Percentiles rank a stretch among this genome's conserved stretches.
Conservation (phyloP, 2,329 filamentous ascomycete species). For the Corniculantispora saksenae region DNA sequence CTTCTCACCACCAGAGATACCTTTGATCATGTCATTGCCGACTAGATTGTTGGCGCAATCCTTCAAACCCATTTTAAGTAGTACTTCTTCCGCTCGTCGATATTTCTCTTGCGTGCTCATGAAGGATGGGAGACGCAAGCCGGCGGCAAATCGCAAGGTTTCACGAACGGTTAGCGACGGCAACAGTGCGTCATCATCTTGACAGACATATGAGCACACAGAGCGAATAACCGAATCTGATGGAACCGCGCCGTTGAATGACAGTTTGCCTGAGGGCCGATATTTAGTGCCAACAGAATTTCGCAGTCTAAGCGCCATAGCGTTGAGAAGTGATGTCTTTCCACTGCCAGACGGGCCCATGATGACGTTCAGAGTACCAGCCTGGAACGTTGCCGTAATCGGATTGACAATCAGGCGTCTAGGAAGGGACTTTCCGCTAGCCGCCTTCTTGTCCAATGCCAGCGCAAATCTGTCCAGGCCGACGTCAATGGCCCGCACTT, state of each 20-base stretch:
- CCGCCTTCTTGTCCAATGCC: slow-evolving; percentile 61
- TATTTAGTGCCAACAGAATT: slow-evolving; percentile 65
- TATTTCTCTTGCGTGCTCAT: slow-evolving; percentile 70
- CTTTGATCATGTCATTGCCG: slow-evolving; percentile 71
- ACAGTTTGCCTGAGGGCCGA: slow-evolving; percentile 59
- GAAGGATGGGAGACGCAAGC: slow-evolving; percentile 68
- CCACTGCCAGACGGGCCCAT: slow-evolving; percentile 80
- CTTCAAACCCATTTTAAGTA: slow-evolving; percentile 75
- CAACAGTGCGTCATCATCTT: slow-evolving; percentile 74
- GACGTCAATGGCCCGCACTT: slow-evolving; percentile 64
- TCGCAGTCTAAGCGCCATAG: slow-evolving; percentile 68
- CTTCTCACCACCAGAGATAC: slow-evolving; percentile 79
- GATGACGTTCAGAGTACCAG: slow-evolving; percentile 71
- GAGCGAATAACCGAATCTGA: slow-evolving; percentile 70
- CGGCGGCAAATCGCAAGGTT: slow-evolving; percentile 70
- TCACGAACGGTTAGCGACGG: slow-evolving; percentile 76
- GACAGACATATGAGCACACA: slow-evolving; percentile 74
- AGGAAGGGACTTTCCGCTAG: slow-evolving; percentile 52
- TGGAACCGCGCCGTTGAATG: slow-evolving; percentile 69
- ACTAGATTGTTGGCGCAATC: slow-evolving; percentile 76
- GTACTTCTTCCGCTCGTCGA: slow-evolving; percentile 67
- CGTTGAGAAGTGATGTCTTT: slow-evolving; percentile 73
- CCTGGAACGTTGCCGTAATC: slow-evolving; percentile 65
- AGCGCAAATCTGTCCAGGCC: slow-evolving; percentile 65
- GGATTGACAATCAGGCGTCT: slow-evolving; percentile 65